Evolutionary conservation across 805 yeast genomes (phyloP), one percentile per base, ranked within the genome.

Genomic region (Jamesozyma gamospora): DNA sequence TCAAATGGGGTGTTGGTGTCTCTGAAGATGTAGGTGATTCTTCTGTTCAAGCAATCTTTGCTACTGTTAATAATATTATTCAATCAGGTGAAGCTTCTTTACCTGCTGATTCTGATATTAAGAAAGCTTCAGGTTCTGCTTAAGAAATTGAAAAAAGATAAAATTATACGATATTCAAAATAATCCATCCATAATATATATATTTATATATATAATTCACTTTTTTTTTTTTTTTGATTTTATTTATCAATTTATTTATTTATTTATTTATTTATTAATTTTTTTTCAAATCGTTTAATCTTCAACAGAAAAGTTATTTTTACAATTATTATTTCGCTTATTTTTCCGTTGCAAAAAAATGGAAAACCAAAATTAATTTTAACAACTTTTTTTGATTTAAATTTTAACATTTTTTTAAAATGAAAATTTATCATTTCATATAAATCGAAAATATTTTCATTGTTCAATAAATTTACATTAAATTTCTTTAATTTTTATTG

Each of bases 1-100:
- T 45, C 52, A 77, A 70, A 49, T 84, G 94, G 94, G 95, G 95
- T 60, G 85, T 85, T 40, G 94, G 94, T 50, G 77, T 85, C 46
- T 79, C 82, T 56, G 86, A 77, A 59, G 92, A 84, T 62, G 86
- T 81, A 31, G 76, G 88, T 12, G 79, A 79, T 56, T 85, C 94
- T 19, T 78, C 88, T 8, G 73, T 84, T 45, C 71, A 73, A 50
- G 75, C 90, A 13, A 69, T 82, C 45, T 55, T 79, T 32, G 76
- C 88, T 15, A 70, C 81, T 41, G 66, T 82, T 37, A 82, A 82
- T 54, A 58, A 48, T 39, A 48, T 59, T 6, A 47, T 60, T 47
- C 46, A 57, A 51, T 36, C 53, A 40, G 58, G 55, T 16, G 59
- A 55, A 30, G 50, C 56, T 18, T 21, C 51, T 26, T 35, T 56